Conservation (phyloP, 2,329 filamentous ascomycete genomes). For the Arthrinium phaeospermum region DNA sequence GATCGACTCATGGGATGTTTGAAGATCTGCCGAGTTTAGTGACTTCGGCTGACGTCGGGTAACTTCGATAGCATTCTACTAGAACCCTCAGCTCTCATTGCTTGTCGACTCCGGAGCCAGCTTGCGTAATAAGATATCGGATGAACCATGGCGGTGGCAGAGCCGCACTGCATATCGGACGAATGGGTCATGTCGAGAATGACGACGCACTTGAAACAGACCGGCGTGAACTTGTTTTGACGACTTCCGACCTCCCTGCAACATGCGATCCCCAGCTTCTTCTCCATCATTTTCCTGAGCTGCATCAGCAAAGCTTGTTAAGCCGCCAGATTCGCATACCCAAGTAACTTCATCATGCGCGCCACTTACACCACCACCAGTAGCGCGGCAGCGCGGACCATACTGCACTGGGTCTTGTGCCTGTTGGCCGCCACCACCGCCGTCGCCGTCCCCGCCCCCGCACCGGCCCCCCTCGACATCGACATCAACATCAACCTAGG, state of each 20-base stretch:
- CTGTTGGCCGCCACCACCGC: neutral
- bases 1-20: conserved; percentile 3
- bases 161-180: neutral
- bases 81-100: neutral
- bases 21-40: neutral
- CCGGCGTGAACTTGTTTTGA: neutral
- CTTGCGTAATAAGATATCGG: neutral
- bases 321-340: neutral
- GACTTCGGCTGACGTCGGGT: neutral
- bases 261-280: neutral
- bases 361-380: neutral
- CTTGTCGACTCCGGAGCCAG: too few relatives aligned
- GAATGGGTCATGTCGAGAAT: neutral
- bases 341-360: neutral
- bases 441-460: neutral
- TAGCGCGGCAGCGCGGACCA: neutral
- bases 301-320: too few relatives aligned
- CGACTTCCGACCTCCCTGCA: neutral
- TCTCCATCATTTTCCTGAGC: neutral
- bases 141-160: neutral
- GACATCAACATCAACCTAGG: neutral
- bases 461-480: neutral
- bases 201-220: neutral
- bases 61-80: neutral
- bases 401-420: neutral